Percentiles rank a stretch among this genome's conserved stretches.
Conservation (phyloP, 805 yeast genomes). For the Barnettozyma wickerhamii region DNA sequence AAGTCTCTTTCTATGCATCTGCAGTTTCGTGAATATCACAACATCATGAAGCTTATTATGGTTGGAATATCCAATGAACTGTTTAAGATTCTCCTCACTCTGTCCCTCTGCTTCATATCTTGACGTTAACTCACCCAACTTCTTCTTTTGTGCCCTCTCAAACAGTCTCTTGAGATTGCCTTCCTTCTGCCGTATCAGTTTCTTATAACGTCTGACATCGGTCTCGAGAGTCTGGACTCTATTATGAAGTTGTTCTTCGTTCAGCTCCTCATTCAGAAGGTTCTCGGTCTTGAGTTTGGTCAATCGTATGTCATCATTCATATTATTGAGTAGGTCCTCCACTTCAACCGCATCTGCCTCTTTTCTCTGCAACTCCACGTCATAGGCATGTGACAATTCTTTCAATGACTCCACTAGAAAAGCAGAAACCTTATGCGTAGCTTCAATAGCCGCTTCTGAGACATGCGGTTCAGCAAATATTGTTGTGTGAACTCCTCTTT, state of each 20-base stretch:
- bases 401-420: slow-evolving; percentile 47
- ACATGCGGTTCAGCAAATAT: slow-evolving; percentile 34
- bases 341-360: slow-evolving; percentile 50
- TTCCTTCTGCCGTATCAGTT: slow-evolving; percentile 22
- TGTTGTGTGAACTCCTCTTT: slow-evolving; percentile 7
- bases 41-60: slow-evolving; percentile 22
- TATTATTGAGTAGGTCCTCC: slow-evolving; percentile 35
- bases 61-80: slow-evolving; percentile 1
- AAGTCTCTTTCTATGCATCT: slow-evolving; percentile 35
- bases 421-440: slow-evolving; percentile 45
- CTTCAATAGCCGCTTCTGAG: slow-evolving; percentile 51
- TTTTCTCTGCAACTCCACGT: slow-evolving; percentile 48
- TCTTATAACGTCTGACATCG: slow-evolving; percentile 19
- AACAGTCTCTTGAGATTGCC: slow-evolving; percentile 21
- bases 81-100: background rate
- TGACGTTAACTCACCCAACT: slow-evolving; percentile 10
- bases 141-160: slow-evolving; percentile 28
- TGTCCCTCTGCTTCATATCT: background rate
- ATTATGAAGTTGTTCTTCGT: slow-evolving; percentile 11
- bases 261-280: slow-evolving; percentile 16
- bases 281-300: slow-evolving; percentile 25
- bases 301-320: slow-evolving; percentile 38
- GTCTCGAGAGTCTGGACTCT: slow-evolving; percentile 11
- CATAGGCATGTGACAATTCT: slow-evolving; percentile 48
- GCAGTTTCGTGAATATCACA: slow-evolving; percentile 37